These are phyloP conservation scores for Suillus americanus DNA, from an alignment of 768 basidiomycete species.

Conservation along the genomic window DNA sequence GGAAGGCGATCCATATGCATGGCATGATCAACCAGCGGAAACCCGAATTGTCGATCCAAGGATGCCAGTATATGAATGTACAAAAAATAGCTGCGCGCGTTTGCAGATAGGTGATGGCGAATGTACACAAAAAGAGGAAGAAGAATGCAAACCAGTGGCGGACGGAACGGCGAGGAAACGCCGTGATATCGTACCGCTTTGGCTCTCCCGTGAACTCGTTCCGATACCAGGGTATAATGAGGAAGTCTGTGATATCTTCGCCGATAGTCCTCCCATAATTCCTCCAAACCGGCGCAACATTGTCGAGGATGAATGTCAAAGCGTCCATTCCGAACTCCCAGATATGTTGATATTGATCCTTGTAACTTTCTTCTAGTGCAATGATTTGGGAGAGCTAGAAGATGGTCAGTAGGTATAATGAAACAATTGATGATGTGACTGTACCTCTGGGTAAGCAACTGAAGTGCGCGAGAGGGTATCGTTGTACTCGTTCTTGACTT, in stretches of 20 bases:
- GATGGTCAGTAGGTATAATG: background rate
- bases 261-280: constrained; percentile 82
- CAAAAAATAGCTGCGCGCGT: constrained; percentile 57
- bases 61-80: constrained; percentile 50
- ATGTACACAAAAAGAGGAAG: constrained; percentile 47
- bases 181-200: constrained; percentile 60
- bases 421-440: constrained; percentile 11
- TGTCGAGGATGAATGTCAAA: constrained; percentile 72
- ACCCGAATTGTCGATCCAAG: constrained; percentile 57
- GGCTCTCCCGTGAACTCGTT: constrained; percentile 82
- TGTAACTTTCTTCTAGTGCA: constrained; percentile 75
- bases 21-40: constrained; percentile 64
- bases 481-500: constrained; percentile 67
- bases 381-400: constrained; percentile 66
- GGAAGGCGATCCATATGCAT: constrained; percentile 60
- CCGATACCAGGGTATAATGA: constrained; percentile 79
- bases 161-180: constrained; percentile 60
- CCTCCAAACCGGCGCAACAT: constrained; percentile 78
- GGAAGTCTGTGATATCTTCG: constrained; percentile 75
- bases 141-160: constrained; percentile 68
- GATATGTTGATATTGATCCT: constrained; percentile 75
- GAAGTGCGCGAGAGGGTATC: constrained; percentile 64
- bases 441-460: constrained; percentile 76
- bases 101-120: constrained; percentile 55
- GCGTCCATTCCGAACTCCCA: constrained; percentile 83